Percentiles rank a stretch among this genome's conserved stretches.
These are phyloP conservation scores for Ustilago nuda DNA, from an alignment of 1,284 basidiomycete species.

Conservation along the genomic window DNA sequence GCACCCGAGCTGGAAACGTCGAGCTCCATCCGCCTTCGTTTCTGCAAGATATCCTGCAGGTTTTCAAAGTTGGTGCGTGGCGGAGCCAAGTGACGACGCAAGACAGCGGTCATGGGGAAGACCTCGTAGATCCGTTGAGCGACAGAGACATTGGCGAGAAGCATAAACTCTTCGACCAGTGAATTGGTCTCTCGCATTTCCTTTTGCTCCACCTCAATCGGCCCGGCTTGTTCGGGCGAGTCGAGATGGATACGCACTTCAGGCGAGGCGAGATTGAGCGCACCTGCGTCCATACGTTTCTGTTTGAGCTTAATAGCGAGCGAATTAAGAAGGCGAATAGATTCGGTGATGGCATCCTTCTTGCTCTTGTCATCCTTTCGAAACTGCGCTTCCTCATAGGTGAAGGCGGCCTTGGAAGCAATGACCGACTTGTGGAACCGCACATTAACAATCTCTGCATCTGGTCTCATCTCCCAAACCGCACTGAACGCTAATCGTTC, in stretches of 20 bases:
- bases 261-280: slow-evolving; percentile 94
- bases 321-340: slow-evolving; percentile 88
- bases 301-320: slow-evolving; percentile 88
- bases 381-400: slow-evolving; percentile 94
- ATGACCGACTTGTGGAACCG: slow-evolving; percentile 97
- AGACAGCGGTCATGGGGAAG: slow-evolving; percentile 94
- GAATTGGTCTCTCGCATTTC: slow-evolving; percentile 92
- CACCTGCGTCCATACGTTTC: slow-evolving; percentile 90
- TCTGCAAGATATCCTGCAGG: slow-evolving; percentile 89
- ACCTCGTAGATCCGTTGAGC: slow-evolving; percentile 91
- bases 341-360: slow-evolving; percentile 85
- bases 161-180: slow-evolving; percentile 98
- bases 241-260: slow-evolving; percentile 96
- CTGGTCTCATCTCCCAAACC: slow-evolving; percentile 81
- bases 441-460: slow-evolving; percentile 87
- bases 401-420: slow-evolving; percentile 94
- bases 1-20: slow-evolving; percentile 93
- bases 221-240: slow-evolving; percentile 89
- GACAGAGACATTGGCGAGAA: slow-evolving; percentile 95
- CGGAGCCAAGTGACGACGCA: slow-evolving; percentile 92
- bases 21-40: slow-evolving; percentile 84
- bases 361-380: slow-evolving; percentile 87
- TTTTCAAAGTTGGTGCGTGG: slow-evolving; percentile 95
- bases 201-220: slow-evolving; percentile 98
- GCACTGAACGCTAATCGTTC: slow-evolving; percentile 95